These are phyloP conservation scores for Flagelloscypha sp. DNA, from an alignment of 768 basidiomycete genomes.

Conservation along the genomic window DNA sequence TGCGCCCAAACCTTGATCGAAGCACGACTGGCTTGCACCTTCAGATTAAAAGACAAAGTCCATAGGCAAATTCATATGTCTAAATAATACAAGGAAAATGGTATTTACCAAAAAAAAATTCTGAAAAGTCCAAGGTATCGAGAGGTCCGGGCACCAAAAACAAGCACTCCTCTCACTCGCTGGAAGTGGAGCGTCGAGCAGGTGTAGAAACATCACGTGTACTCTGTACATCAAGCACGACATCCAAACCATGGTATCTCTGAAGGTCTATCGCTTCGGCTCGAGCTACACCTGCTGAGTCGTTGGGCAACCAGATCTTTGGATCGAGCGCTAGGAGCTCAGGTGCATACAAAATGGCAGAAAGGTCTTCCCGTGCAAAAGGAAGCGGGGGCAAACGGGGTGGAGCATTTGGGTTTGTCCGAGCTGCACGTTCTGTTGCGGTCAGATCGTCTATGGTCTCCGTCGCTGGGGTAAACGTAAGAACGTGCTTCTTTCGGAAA, in stretches of 20 bases:
- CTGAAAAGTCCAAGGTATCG: too few relatives aligned
- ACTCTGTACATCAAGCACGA: conserved; percentile 59
- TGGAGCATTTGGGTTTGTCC: conserved; percentile 64
- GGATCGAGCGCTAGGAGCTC: conserved; percentile 72
- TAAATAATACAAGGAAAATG: too few relatives aligned
- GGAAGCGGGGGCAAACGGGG: conserved; percentile 61
- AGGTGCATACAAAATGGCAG: conserved; percentile 72
- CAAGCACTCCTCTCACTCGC: too few relatives aligned
- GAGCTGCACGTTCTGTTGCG: conserved; percentile 69
- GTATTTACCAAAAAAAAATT: too few relatives aligned
- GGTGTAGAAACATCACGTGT: conserved; percentile 48
- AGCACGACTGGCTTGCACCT: too few relatives aligned
- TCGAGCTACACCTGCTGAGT: conserved; percentile 61
- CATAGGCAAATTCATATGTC: too few relatives aligned
- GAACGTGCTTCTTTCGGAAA: conserved; percentile 6
- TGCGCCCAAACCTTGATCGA: too few relatives aligned
- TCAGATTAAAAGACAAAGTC: too few relatives aligned
- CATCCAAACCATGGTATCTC: conserved; percentile 62
- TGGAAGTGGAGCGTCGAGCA: too few relatives aligned
- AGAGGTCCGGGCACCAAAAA: too few relatives aligned
- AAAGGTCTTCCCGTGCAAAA: conserved; percentile 68
- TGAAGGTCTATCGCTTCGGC: conserved; percentile 72
- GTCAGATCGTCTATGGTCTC: conserved; percentile 77
- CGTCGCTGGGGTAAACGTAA: conserved; percentile 35
- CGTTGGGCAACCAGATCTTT: conserved; percentile 81